Conservation (phyloP, 306 rosid species). For the Ochetophila trinervis region DNA sequence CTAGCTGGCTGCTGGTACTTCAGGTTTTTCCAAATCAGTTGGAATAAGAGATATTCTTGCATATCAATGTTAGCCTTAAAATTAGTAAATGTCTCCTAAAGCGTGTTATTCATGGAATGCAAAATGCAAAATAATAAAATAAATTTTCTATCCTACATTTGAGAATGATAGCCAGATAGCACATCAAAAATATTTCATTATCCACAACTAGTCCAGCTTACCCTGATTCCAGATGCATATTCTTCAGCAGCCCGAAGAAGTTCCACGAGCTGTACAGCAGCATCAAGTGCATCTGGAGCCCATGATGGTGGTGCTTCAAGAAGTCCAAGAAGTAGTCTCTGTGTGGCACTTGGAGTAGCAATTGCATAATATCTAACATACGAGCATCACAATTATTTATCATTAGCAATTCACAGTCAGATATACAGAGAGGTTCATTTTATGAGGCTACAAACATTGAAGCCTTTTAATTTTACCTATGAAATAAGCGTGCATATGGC, state of each 20-base stretch:
- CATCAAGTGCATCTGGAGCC: slow-evolving; percentile 99
- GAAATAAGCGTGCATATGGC: slow-evolving; percentile 97
- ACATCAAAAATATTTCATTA: slow-evolving; percentile 10
- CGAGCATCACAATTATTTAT: slow-evolving; percentile 9
- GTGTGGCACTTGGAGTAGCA: slow-evolving; percentile 99
- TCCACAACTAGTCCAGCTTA: slow-evolving; percentile 42
- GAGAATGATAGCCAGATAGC: slow-evolving; percentile 10
- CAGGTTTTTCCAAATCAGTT: not conserved
- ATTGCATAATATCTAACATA: slow-evolving; percentile 83
- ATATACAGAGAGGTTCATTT: slow-evolving; percentile 5
- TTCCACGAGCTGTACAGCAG: slow-evolving; percentile 96
- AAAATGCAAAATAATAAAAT: slow-evolving; percentile 6
- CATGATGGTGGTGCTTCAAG: slow-evolving; percentile 98
- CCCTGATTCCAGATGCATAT: slow-evolving; percentile 97
- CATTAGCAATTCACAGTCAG: not conserved
- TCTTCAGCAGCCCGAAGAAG: slow-evolving; percentile 99
- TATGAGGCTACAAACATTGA: slow-evolving; percentile 8
- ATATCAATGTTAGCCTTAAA: not conserved
- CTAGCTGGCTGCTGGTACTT: not conserved
- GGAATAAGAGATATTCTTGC: not conserved
- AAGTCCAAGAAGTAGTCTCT: slow-evolving; percentile 97
- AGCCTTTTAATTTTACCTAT: slow-evolving; percentile 54
- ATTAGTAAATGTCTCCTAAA: slow-evolving; percentile 12
- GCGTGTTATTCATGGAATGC: slow-evolving; percentile 5
- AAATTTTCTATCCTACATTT: not conserved